phyloP scores from a whole-genome alignment of 441 rosid genomes.

The Capsella rubella region DNA sequence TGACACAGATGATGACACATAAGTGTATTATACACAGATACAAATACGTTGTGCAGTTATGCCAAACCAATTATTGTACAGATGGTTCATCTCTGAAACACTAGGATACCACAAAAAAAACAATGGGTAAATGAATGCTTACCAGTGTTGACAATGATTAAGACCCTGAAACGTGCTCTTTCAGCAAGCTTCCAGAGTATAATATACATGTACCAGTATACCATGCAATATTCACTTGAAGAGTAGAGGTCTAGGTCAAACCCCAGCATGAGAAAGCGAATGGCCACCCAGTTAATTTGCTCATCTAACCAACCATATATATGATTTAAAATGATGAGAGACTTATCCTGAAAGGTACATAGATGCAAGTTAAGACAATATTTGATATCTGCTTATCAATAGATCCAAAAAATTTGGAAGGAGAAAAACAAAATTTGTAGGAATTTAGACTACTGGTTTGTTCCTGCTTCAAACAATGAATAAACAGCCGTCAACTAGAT shows the following conservation, averaged over 20 bases:
- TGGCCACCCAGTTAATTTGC: constrained; percentile 95
- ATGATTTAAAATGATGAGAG: constrained; percentile 58
- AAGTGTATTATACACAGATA: constrained; percentile 14
- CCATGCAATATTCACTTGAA: constrained; percentile 91
- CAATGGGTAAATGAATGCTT: constrained; percentile 30
- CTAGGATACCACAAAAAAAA: constrained; percentile 11
- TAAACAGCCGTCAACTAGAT: constrained; percentile 15
- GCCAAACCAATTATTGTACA: constrained; percentile 10
- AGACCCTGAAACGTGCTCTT: constrained; percentile 71
- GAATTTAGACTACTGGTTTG: constrained; percentile 10
- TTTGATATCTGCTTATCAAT: constrained; percentile 14
- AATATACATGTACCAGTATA: constrained; percentile 87
- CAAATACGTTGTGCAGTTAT: constrained; percentile 13
- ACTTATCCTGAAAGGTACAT: constrained; percentile 63
- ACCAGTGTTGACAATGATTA: constrained; percentile 56
- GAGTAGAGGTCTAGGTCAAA: constrained; percentile 96
- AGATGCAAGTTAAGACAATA: constrained; percentile 20
- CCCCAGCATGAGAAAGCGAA: constrained; percentile 85
- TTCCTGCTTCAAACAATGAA: constrained; percentile 15
- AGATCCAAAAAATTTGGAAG: neutral
- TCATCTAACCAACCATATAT: constrained; percentile 91
- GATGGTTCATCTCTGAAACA: constrained; percentile 1
- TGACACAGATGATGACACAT: constrained; percentile 39
- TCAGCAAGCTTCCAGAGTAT: constrained; percentile 83
- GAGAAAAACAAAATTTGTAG: constrained; percentile 12